These are phyloP conservation scores for Luvunga scandens DNA, from an alignment of 345 rosid genomes.

Conservation along the genomic window DNA sequence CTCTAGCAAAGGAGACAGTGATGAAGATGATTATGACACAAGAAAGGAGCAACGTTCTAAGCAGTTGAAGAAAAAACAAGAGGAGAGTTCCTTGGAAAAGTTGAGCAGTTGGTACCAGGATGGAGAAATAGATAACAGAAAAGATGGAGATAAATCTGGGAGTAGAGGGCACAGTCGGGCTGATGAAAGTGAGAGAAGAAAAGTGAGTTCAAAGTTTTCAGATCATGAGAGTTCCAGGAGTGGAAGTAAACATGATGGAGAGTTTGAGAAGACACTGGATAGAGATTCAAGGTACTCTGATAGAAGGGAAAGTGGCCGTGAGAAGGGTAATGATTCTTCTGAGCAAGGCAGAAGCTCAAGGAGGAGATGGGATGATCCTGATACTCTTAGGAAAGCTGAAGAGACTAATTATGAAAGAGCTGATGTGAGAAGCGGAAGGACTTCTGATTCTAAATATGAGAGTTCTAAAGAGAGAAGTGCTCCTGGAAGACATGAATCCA, in stretches of 20 bases:
- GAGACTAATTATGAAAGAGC: constrained; percentile 45
- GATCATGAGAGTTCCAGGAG: constrained; percentile 53
- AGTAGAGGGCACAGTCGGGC: constrained; percentile 41
- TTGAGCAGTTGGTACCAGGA: constrained; percentile 91
- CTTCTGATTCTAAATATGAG: constrained; percentile 63
- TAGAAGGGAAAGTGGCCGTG: constrained; percentile 66
- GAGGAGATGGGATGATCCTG: constrained; percentile 87
- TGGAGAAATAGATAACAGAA: constrained; percentile 68
- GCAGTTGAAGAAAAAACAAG: constrained; percentile 72
- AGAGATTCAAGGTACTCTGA: constrained; percentile 63
- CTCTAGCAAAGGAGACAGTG: constrained; percentile 47
- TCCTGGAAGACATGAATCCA: constrained; percentile 46
- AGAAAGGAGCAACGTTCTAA: constrained; percentile 48
- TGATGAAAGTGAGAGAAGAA: constrained; percentile 62
- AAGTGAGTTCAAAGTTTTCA: constrained; percentile 46
- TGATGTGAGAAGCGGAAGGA: constrained; percentile 57
- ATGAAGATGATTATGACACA: constrained; percentile 65
- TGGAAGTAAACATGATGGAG: constrained; percentile 58
- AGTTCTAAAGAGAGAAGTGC: constrained; percentile 45
- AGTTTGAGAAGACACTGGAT: constrained; percentile 47
- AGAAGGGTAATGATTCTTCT: constrained; percentile 68
- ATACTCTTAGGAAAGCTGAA: constrained; percentile 46
- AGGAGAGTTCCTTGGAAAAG: constrained; percentile 89
- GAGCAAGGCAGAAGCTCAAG: constrained; percentile 59
- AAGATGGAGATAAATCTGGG: constrained; percentile 58